Conservation (phyloP, 179 eudicot genomes). For the Silene coronaria region DNA sequence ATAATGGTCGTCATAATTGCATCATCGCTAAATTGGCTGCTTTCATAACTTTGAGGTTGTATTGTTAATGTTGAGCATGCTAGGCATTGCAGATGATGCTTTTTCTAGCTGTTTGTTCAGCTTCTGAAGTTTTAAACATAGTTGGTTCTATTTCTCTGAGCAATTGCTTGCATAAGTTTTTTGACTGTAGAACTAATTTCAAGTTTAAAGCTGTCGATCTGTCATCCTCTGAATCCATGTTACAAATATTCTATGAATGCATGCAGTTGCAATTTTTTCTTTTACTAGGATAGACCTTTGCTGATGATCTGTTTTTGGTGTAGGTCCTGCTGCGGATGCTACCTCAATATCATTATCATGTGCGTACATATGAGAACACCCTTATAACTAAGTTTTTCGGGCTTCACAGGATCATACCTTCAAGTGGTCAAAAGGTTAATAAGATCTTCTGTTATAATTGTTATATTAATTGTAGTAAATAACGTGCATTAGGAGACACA, state of each 20-base stretch:
- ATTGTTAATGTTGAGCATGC: not conserved
- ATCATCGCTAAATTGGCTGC: not conserved
- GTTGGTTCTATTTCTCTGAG: not conserved
- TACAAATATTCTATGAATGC: not conserved
- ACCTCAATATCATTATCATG: slow-evolving; percentile 82
- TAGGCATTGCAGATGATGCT: not conserved
- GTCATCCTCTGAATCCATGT: not conserved
- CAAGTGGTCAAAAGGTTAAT: slow-evolving; percentile 90
- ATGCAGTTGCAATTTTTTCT: not conserved
- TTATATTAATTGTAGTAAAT: not conserved
- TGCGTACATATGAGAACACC: slow-evolving; percentile 82
- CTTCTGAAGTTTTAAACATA: too few species aligned
- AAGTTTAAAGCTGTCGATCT: not conserved
- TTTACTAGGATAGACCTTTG: not conserved
- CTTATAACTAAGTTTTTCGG: slow-evolving; percentile 97
- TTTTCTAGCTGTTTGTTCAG: too few species aligned
- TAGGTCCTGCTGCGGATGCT: slow-evolving; percentile 93
- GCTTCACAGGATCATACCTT: slow-evolving; percentile 92
- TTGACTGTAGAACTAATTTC: slow-evolving; percentile 4
- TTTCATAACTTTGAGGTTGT: not conserved
- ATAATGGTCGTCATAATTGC: not conserved
- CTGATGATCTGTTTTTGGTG: slow-evolving; percentile 23
- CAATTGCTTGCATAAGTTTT: slow-evolving; percentile 3
- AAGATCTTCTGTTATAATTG: not conserved
- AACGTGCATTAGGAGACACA: not conserved